Base-by-base conservation (phyloP, 768 basidiomycete genomes). In the Candolleomyces eurysporus region DNA sequence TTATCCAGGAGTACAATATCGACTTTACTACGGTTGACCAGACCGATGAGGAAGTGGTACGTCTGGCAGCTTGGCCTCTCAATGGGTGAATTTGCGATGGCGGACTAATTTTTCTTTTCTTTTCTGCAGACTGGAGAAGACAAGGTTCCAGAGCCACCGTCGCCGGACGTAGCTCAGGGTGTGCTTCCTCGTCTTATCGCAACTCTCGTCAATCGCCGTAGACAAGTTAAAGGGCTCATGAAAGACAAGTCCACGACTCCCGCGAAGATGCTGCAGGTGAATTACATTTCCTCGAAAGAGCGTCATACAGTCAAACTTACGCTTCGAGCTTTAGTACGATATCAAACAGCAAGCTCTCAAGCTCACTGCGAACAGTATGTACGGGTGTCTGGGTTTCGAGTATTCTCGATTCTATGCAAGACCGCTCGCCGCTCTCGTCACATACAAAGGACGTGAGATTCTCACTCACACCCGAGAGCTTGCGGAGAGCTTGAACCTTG, bases 1-100 rank as follows among this genome's bases (percentile, higher is more conserved):
- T 99, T 79, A 99, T 99, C 52, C 97, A 98, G 70, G 97, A 99
- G 79, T 99, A 92, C 71, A 98, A 99, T 72, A 98, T 99, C 66
- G 97, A 98, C 75, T 98, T 98, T 69, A 98, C 97, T 10, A 99
- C 97, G 0, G 89, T 98, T 19, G 91, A 93, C 49, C 83, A 84
- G 58, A 78, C 82, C 8, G 86, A 86, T 26, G 85, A 83, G 66
- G 85, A 85, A 68, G 90, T 79, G 73, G 79, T 78, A 58, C 8
- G 40, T 48, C 51, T 16, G 48, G 45, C 14, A 13, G 50, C 51
- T 45, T 6, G 30, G 36, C 22, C 17, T 58, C 14, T 45, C 14
- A 22, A 21, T n/a, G 7, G 45, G 32, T 45, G 43, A 26, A 26
- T 26, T 26, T 26, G 26, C 26, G 26, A 26, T 26, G 26, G 2